Evolutionary conservation across 345 rosid genomes (phyloP), one percentile per base, ranked within the genome.

Genomic region (Combretum micranthum): DNA sequence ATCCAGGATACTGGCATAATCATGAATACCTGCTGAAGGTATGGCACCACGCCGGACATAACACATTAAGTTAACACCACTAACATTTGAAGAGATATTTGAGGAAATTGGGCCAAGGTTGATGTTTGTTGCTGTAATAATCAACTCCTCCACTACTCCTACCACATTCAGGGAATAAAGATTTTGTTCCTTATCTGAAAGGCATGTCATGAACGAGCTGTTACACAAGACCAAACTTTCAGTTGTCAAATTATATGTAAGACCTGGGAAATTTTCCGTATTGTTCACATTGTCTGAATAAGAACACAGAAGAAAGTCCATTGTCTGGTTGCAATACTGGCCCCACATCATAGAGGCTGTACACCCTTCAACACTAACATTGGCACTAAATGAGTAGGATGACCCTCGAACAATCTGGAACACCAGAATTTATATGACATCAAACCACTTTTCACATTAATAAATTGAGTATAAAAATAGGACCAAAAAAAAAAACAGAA

Each of bases 321-420:
- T 67, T 17, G 91, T 86, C 76, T 82, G 87, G 78, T 88, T 85
- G 84, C 98, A 92, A 64, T 67, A 80, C 71, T 77, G 87, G 13
- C 98, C 98, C 86, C 81, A 82, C 84, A 77, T 75, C 44, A 77
- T 76, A 64, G 87, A 77, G 47, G 81, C 70, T 65, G 62, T 67
- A 68, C 99, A 93, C 64, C 97, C 99, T 80, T 86, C 89, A 47
- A 93, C 89, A 25, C 76, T 89, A 56, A 93, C 75, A 65, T 87
- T 86, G 64, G 84, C 91, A 59, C 82, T 80, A 63, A 93, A 93
- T 50, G 89, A 84, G 71, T 80, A 89, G 1, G 87, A 50, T 21
- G 81, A 67, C 37, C 84, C 80, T 44, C 94, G 83, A 63, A 77
- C 64, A 65, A 86, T 93, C 99, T 93, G 86, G 64, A 70, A 63